Evolutionary conservation across 208 protist genomes (phyloP).

Genomic region (Trypanosoma scelopori): DNA sequence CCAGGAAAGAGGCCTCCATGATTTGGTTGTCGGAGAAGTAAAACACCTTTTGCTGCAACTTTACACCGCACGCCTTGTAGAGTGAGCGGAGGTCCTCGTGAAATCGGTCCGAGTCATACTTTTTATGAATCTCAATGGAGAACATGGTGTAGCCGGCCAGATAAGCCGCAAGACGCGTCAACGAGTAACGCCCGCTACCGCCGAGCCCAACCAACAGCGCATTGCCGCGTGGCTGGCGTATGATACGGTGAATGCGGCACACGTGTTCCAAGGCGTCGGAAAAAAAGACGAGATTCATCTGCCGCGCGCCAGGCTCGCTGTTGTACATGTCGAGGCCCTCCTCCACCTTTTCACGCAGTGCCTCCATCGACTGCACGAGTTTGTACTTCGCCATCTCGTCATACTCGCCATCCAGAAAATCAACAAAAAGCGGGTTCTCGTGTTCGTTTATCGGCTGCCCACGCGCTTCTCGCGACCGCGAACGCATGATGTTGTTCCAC

Average conservation of each 20-base stretch:
- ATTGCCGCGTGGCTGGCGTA: conserved; percentile 96
- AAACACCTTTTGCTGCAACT: conserved; percentile 96
- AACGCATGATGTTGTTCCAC: conserved; percentile 91
- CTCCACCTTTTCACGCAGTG: conserved; percentile 91
- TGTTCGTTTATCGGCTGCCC: conserved; percentile 54
- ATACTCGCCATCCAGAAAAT: conserved; percentile 93
- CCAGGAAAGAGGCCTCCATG: conserved; percentile 94
- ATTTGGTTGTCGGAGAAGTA: conserved; percentile 98
- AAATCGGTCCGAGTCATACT: conserved; percentile 95
- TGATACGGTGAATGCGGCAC: conserved; percentile 96
- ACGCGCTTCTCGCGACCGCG: conserved; percentile 56
- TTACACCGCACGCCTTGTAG: conserved; percentile 93
- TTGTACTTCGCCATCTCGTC: conserved; percentile 94
- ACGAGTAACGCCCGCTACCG: conserved; percentile 95
- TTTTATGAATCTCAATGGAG: conserved; percentile 96
- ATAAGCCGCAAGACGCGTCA: conserved; percentile 96
- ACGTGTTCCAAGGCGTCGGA: conserved; percentile 97
- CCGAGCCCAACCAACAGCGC: conserved; percentile 97
- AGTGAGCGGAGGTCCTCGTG: conserved; percentile 97
- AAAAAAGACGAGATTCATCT: conserved; percentile 98
- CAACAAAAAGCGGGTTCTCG: conserved; percentile 93
- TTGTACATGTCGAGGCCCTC: conserved; percentile 95
- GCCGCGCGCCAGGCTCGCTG: conserved; percentile 82
- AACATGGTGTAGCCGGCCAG: conserved; percentile 95
- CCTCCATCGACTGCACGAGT: conserved; percentile 90